Conservation (phyloP, 768 basidiomycete genomes). For the Hebeloma cylindrosporum region DNA sequence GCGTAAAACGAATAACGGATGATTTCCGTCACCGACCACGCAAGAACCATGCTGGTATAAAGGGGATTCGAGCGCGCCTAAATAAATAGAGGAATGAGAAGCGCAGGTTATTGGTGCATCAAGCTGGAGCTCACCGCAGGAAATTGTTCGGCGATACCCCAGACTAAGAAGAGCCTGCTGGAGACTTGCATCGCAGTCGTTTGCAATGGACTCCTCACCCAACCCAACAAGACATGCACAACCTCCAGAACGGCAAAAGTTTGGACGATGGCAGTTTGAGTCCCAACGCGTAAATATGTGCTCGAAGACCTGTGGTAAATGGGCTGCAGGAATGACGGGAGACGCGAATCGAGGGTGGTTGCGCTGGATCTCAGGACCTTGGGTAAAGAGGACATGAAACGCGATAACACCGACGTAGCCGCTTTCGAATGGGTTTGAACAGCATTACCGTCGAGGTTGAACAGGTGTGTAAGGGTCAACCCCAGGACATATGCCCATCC, state of each 20-base stretch:
- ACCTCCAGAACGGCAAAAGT: constrained; percentile 83
- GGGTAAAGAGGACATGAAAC: constrained; percentile 36
- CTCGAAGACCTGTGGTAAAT: constrained; percentile 53
- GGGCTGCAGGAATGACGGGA: constrained; percentile 41
- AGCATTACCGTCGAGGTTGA: constrained; percentile 42
- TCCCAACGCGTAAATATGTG: constrained; percentile 61
- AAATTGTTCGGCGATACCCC: constrained; percentile 75
- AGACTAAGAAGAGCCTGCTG: constrained; percentile 79
- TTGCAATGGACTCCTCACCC: constrained; percentile 73
- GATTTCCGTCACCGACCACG: constrained; percentile 91
- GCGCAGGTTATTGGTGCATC: background rate
- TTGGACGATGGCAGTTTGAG: constrained; percentile 71
- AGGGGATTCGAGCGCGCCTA: constrained; percentile 73
- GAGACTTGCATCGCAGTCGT: constrained; percentile 82
- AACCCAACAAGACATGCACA: constrained; percentile 72
- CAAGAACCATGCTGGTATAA: constrained; percentile 88
- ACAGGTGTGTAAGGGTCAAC: constrained; percentile 50
- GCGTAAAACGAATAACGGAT: constrained; percentile 92
- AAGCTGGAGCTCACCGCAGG: constrained; percentile 46
- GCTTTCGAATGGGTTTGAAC: constrained; percentile 25
- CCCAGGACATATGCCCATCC: constrained; percentile 77
- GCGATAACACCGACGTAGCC: constrained; percentile 38
- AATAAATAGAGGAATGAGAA: background rate
- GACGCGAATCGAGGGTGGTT: constrained; percentile 32
- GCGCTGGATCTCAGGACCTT: constrained; percentile 28